Conservation (phyloP, 139 green algal species). For the Coelastrella sp. region DNA sequence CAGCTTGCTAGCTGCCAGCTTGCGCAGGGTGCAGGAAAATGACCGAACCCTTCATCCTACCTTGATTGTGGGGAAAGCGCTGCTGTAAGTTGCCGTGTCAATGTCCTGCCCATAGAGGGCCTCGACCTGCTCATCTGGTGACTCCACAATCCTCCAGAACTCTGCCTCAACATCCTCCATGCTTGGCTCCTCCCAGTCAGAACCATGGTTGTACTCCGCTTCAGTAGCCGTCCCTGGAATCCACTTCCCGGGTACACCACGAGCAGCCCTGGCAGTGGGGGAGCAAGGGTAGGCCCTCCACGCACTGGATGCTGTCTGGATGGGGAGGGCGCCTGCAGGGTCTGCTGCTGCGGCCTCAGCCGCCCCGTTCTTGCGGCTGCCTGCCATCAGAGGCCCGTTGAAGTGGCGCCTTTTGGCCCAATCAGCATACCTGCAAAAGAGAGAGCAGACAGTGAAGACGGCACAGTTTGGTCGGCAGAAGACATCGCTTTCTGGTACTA, state of each 20-base stretch:
- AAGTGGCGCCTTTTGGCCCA: slow-evolving; percentile 51
- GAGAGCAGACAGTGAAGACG: background rate
- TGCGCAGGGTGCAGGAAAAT: too few relatives aligned
- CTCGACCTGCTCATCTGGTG: slow-evolving; percentile 73
- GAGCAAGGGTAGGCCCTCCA: slow-evolving; percentile 12
- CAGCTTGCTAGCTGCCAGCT: background rate
- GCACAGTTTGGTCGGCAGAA: background rate
- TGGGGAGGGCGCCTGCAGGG: background rate
- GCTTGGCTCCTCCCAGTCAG: slow-evolving; percentile 25
- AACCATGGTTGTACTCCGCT: background rate
- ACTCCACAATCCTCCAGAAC: slow-evolving; percentile 95
- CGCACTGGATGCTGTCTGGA: background rate
- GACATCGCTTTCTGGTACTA: background rate
- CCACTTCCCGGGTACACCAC: background rate
- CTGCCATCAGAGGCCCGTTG: slow-evolving; percentile 24
- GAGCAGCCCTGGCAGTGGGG: background rate
- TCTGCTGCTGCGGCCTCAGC: slow-evolving; percentile 18
- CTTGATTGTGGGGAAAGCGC: slow-evolving; percentile 35
- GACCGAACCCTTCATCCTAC: background rate
- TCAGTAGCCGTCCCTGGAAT: background rate
- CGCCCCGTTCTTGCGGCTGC: background rate
- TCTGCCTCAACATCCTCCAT: slow-evolving; percentile 83
- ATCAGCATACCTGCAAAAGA: slow-evolving; percentile 28
- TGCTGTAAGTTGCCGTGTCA: slow-evolving; percentile 35
- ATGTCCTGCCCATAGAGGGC: slow-evolving; percentile 47